phyloP scores from a whole-genome alignment of 805 yeast species.

The Candida sonorensis region DNA sequence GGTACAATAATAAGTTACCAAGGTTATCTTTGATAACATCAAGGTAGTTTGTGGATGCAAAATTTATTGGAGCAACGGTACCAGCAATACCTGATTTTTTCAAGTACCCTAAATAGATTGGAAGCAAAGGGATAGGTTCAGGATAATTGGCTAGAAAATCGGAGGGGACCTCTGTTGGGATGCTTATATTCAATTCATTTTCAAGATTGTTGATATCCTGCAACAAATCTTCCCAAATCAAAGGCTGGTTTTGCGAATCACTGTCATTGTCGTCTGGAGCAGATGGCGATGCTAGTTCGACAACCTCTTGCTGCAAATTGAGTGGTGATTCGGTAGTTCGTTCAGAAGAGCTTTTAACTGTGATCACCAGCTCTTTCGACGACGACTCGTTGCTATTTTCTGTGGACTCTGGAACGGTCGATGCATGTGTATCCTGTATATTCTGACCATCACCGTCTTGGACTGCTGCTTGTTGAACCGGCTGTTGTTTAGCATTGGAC shows the following conservation, averaged over 20 bases:
- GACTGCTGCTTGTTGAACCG: too few species aligned
- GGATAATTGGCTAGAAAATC: background rate
- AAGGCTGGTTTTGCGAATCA: background rate
- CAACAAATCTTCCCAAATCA: slow-evolving; percentile 7
- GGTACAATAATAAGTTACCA: slow-evolving; percentile 8
- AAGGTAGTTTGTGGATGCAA: slow-evolving; percentile 5
- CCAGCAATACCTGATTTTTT: background rate
- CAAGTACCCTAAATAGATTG: slow-evolving; percentile 13
- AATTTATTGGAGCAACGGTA: slow-evolving; percentile 8
- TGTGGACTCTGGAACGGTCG: too few species aligned
- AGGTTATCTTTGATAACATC: slow-evolving; percentile 1
- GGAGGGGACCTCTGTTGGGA: slow-evolving; percentile 7
- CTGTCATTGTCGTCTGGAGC: background rate
- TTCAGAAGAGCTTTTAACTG: too few species aligned
- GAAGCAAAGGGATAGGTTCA: slow-evolving; percentile 12
- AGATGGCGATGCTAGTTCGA: too few species aligned
- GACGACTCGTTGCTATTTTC: too few species aligned
- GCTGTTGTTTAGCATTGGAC: too few species aligned
- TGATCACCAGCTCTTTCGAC: too few species aligned
- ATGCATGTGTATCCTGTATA: too few species aligned
- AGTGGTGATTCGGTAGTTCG: too few species aligned
- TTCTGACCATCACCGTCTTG: too few species aligned
- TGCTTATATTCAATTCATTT: background rate
- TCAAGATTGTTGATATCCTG: slow-evolving; percentile 7
- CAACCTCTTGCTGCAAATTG: too few species aligned